Evolutionary conservation across 129 eudicot species (phyloP).

Genomic region (Scalesia atractyloides): DNA sequence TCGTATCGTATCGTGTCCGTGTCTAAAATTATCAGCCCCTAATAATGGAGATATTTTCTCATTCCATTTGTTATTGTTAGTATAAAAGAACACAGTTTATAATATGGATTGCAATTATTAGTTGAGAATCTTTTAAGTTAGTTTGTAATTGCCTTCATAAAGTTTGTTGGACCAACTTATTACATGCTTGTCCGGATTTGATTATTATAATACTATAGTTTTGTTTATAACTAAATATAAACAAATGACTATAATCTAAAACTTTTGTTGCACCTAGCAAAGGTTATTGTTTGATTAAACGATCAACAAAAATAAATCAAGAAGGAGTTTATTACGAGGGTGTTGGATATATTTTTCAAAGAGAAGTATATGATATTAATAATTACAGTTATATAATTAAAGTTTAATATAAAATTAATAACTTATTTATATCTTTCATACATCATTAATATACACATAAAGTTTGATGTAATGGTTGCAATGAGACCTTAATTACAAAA

Average conservation of each 20-base stretch:
- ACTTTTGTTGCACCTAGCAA: background rate
- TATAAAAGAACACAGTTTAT: too few relatives aligned
- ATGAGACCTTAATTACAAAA: conserved; percentile 15
- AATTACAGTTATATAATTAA: background rate
- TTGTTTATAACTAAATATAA: too few relatives aligned
- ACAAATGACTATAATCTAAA: background rate
- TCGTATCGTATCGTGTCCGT: too few relatives aligned
- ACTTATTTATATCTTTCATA: conserved; percentile 1
- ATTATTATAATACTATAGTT: background rate
- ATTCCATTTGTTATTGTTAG: too few relatives aligned
- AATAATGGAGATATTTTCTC: too few relatives aligned
- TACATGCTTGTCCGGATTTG: background rate
- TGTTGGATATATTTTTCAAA: background rate
- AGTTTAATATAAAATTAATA: background rate
- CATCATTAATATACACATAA: background rate
- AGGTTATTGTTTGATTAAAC: background rate
- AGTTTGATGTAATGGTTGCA: conserved; percentile 20
- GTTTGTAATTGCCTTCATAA: too few relatives aligned
- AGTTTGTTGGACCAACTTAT: too few relatives aligned
- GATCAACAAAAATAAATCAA: too few relatives aligned
- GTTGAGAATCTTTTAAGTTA: background rate
- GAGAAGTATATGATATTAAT: background rate
- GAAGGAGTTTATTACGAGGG: background rate
- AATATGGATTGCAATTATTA: background rate
- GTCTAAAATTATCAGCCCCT: too few relatives aligned